A percentile compares a stretch with the other conserved stretches of the same genome.
Conservation (phyloP, 169 alveolate species). For the Eimeria tenella region DNA sequence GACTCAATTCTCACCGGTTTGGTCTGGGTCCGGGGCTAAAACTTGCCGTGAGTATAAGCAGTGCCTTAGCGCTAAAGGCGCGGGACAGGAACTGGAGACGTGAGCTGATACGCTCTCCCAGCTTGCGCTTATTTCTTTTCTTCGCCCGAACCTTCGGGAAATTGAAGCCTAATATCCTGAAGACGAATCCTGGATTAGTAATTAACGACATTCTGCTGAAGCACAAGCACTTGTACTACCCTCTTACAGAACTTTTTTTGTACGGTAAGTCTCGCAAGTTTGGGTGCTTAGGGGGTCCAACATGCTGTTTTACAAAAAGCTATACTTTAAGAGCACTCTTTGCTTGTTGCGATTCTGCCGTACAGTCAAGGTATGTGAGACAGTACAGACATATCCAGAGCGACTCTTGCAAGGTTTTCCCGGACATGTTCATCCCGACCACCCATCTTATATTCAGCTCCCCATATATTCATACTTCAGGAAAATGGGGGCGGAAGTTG, state of each 20-base stretch:
- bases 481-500: slow-evolving; percentile 61
- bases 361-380: slow-evolving; percentile 27
- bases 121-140: slow-evolving; percentile 41
- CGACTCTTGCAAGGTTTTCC: slow-evolving; percentile 58
- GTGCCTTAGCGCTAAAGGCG: slow-evolving; percentile 34
- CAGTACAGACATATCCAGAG: slow-evolving; percentile 59
- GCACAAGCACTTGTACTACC: slow-evolving; percentile 42
- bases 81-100: slow-evolving; percentile 58
- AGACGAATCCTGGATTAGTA: slow-evolving; percentile 34
- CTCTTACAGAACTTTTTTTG: slow-evolving; percentile 42
- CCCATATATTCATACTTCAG: slow-evolving; percentile 49
- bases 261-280: slow-evolving; percentile 14
- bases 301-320: neutral
- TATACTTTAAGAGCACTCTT: neutral
- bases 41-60: slow-evolving; percentile 46
- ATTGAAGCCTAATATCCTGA: slow-evolving; percentile 49
- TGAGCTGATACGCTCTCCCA: slow-evolving; percentile 34
- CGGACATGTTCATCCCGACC: slow-evolving; percentile 58
- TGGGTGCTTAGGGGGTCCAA: neutral
- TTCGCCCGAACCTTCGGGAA: slow-evolving; percentile 43
- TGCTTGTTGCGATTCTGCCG: neutral
- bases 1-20: slow-evolving; percentile 50
- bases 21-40: slow-evolving; percentile 34
- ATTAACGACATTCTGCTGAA: slow-evolving; percentile 42
- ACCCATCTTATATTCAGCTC: slow-evolving; percentile 40